Evolutionary conservation across 225 moss, liverwort and hornwort genomes (phyloP), one percentile per base, ranked within the genome.

Genomic region (Pseudisothecium myosuroides): DNA sequence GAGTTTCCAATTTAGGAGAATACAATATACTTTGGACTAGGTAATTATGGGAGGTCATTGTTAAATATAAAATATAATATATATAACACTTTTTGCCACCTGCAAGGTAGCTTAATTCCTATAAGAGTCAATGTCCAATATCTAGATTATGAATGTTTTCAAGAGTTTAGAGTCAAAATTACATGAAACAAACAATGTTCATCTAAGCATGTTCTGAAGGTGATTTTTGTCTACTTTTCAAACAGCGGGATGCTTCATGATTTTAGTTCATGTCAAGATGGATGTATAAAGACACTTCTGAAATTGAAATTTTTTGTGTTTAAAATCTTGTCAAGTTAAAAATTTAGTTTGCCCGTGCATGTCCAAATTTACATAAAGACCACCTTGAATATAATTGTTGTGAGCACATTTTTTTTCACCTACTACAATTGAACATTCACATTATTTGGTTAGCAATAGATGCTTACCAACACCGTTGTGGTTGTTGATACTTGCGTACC

Each of bases 401-500:
- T 67, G 26, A 56, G 39, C 26, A 79, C 39, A 66, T 41, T 79
- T 45, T 10, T 55, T 79, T 56, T 55, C 56, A 67, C 52, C 39
- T 10, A n/a, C 2, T 21, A 17, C 39, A 76, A 76, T 59, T 73
- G 60, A 45, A 85, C 59, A 45, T 45, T 22, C 43, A 43, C 37
- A 61, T 10, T 52, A 39, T 13, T 8, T 79, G 34, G 2, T n/a
- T 71, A 50, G 72, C 59, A 47, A 50, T 58, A 86, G 17, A 39
- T 10, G 28, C 87, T 91, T 74, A 95, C 98, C 96, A 68, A 95
- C 91, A 60, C 96, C 95, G 29, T 95, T 93, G 87, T 96, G 96
- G 50, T 95, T 98, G 88, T 94, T 96, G 89, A 98, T 97, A 89
- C 98, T 98, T 79, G 96, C 96, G 90, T 93, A 98, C 66, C 94